Evolutionary conservation across 345 rosid genomes (phyloP).

Genomic region (Gossypium raimondii): DNA sequence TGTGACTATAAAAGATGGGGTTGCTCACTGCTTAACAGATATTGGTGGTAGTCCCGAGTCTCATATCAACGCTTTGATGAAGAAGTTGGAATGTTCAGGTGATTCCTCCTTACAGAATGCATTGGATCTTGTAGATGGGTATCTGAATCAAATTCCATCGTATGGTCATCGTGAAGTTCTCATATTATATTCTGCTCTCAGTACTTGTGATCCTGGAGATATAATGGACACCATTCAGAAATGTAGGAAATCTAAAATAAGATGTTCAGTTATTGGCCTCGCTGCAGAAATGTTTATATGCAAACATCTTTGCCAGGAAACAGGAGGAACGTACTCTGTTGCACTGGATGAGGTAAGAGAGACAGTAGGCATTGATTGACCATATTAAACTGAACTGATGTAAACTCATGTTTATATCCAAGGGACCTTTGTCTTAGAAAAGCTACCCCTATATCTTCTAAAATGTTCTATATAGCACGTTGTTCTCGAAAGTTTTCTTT

Average conservation of each 20-base stretch:
- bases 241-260: constrained; percentile 76
- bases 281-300: constrained; percentile 88
- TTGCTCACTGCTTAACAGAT: constrained; percentile 73
- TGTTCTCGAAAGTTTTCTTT: constrained; percentile 51
- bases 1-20: constrained; percentile 71
- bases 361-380: background rate
- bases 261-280: constrained; percentile 91
- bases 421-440: constrained; percentile 26
- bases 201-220: constrained; percentile 93
- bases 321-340: constrained; percentile 75
- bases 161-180: constrained; percentile 94
- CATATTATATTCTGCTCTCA: constrained; percentile 69
- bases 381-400: background rate
- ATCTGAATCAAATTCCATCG: constrained; percentile 73
- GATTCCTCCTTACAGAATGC: constrained; percentile 89
- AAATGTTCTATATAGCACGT: constrained; percentile 40
- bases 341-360: constrained; percentile 78
- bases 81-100: constrained; percentile 73
- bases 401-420: constrained; percentile 24
- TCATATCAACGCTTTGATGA: constrained; percentile 78
- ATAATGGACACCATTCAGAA: constrained; percentile 73
- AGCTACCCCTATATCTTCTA: constrained; percentile 67
- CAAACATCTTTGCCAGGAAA: constrained; percentile 88
- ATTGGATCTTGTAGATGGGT: constrained; percentile 61
- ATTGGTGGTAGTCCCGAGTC: constrained; percentile 96